Evolutionary conservation across 1,284 basidiomycete species (phyloP), one percentile per base, ranked within the genome.

Genomic region (Sphagnurus paluster): DNA sequence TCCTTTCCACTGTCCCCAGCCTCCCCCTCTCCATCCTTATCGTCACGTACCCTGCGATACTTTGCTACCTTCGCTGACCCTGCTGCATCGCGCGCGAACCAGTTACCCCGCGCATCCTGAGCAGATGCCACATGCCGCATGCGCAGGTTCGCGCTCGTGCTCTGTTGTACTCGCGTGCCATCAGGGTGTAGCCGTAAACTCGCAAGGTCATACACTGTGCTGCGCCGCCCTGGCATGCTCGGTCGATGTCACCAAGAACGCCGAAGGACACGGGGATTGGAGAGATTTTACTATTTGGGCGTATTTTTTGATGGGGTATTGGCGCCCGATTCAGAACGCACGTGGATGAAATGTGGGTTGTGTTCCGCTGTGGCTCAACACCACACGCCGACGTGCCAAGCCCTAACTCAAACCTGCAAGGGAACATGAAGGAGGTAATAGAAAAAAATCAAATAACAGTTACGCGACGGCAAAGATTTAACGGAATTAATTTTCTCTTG

Each of bases 161-260:
- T 66, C 48, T 73, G 77, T 32, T 69, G 65, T 10, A 84, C 77
- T 24, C 80, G 77, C 21, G 71, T 70, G 8, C 82, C 82, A 57
- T 83, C 76, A 11, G 77, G 75, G 50, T 80, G 83, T 0, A 85
- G 58, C 14, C 80, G 75, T 21, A 86, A 73, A 39, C 74, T 70
- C 0, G 82, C 68, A 25, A 77, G 71, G 57, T 85, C 83, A 56
- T 78, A 79, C 14, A 83, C 72, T 2, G 79, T 83, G 44, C 67
- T 79, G 41, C 63, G 68, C 39, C 80, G 77, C 36, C 69, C 57
- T 39, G 66, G 64, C 74, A 76, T 79, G 36, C 11, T 19, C 13
- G n/a, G n/a, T n/a, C n/a, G n/a, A 11, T 4, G 28, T 14, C 20
- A 23, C 20, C 21, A 13, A 34, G 38, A 26, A 34, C 17, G 13